Conservation (phyloP, 306 rosid species). For the Cicer judaicum region DNA sequence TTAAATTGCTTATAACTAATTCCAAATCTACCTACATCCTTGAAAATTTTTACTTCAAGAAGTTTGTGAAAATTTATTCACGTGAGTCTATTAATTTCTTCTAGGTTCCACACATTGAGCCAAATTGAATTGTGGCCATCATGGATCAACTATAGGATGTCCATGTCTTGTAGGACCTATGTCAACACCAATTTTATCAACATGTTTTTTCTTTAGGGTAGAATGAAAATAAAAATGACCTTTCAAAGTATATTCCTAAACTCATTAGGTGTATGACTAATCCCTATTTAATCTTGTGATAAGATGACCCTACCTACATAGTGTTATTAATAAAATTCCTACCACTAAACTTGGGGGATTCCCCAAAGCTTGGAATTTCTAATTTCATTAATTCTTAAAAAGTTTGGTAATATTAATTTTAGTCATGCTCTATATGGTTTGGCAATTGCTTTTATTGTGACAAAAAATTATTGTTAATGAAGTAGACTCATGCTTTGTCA, state of each 20-base stretch:
- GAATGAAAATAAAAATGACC: not conserved
- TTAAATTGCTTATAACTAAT: not conserved
- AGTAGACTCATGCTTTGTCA: conserved; percentile 37
- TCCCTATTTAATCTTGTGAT: conserved; percentile 16
- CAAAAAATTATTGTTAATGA: conserved; percentile 24
- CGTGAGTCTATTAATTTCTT: conserved; percentile 34
- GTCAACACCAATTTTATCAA: conserved; percentile 41
- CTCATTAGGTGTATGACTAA: conserved; percentile 26
- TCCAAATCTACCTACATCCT: conserved; percentile 30
- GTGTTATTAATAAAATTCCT: conserved; percentile 4
- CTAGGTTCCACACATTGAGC: conserved; percentile 43
- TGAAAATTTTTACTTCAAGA: conserved; percentile 23
- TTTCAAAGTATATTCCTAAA: not conserved
- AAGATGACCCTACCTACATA: conserved; percentile 11
- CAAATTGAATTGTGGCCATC: conserved; percentile 41
- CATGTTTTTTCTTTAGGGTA: conserved; percentile 3
- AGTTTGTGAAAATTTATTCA: conserved; percentile 15
- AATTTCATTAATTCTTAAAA: not conserved
- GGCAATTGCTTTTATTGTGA: not conserved
- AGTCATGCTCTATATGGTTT: not conserved
- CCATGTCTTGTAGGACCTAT: conserved; percentile 56
- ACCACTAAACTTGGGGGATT: conserved; percentile 10
- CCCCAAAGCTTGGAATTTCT: conserved; percentile 1
- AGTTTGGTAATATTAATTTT: too few relatives aligned
- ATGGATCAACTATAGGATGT: conserved; percentile 42